Base-by-base conservation (phyloP, 768 basidiomycete genomes). In the Leccinum obscurum region DNA sequence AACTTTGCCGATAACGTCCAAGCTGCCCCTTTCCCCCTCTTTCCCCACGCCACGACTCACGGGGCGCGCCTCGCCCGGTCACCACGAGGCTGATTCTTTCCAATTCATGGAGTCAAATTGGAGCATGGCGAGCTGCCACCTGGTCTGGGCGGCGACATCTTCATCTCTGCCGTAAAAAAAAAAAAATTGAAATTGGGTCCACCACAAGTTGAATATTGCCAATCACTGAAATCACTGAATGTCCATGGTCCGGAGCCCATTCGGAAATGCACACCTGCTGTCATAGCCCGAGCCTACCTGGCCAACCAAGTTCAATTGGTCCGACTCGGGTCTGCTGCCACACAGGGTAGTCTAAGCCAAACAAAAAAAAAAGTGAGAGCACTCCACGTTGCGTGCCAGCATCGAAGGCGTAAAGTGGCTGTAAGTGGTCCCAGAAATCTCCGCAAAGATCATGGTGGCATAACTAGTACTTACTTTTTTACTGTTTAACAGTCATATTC, bases 11-110 rank as follows among this genome's bases (percentile, higher is more conserved):
- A 28, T 26, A 52, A 28, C 37, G 57, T 51, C 28, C 28, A 41
- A 65, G 30, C 11, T 44, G n/a, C 1, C n/a, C 44, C 39, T n/a
- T 20, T 20, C 41, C n/a, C 17, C 24, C 9, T 14, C 28, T 50
- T 14, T 46, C 57, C 51, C 56, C 56, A 62, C 55, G 35, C 52
- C 24, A 35, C 52, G 9, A 75, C 80, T 62, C 72, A 83, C 82
- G 44, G 44, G 41, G 41, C n/a, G 41, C n/a, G n/a, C 41, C 41
- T 39, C n/a, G 17, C 41, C 41, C 4, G 6, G 41, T 20, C 41
- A 20, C 41, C 65, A 62, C 64, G 66, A 62, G 58, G 62, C 49
- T 59, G 57, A 34, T 54, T 62, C 48, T 57, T 62, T 56, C 58
- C 56, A 41, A 55, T 60, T 49, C 24, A 55, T 52, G 44, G 22